A percentile compares a stretch with the other conserved stretches of the same genome.
Conservation (phyloP, 1,284 basidiomycete genomes). For the Puccinia polysora region DNA sequence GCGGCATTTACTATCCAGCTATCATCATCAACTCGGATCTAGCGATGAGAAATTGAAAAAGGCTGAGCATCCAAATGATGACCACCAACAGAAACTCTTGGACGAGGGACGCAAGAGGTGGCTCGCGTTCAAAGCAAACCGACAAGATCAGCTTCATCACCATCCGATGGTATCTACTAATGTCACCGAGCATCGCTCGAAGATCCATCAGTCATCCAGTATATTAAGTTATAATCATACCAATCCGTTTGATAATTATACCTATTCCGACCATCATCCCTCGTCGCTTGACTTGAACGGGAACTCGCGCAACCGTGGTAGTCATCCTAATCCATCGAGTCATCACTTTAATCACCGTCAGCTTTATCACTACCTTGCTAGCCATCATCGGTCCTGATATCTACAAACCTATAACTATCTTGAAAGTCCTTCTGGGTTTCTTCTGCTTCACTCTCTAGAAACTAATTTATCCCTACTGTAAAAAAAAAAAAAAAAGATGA, state of each 20-base stretch:
- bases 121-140: conserved; percentile 33
- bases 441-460: no score
- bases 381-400: conserved; percentile 10
- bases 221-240: no score
- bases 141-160: not conserved
- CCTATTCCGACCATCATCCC: no score
- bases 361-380: conserved; percentile 1
- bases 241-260: no score
- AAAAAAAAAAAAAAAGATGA: no score
- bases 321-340: no score
- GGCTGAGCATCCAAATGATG: not conserved
- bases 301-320: not conserved
- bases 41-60: not conserved
- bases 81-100: conserved; percentile 7
- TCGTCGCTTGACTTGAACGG: not conserved
- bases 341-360: not conserved
- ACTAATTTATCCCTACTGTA: no score
- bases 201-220: not conserved
- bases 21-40: not conserved
- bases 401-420: no score
- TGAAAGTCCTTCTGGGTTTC: no score
- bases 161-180: no score
- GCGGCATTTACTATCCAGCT: no score
- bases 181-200: no score
- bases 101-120: conserved; percentile 31